phyloP scores from a whole-genome alignment of 1,139 yeast genomes.

The Lodderomyces margitis region DNA sequence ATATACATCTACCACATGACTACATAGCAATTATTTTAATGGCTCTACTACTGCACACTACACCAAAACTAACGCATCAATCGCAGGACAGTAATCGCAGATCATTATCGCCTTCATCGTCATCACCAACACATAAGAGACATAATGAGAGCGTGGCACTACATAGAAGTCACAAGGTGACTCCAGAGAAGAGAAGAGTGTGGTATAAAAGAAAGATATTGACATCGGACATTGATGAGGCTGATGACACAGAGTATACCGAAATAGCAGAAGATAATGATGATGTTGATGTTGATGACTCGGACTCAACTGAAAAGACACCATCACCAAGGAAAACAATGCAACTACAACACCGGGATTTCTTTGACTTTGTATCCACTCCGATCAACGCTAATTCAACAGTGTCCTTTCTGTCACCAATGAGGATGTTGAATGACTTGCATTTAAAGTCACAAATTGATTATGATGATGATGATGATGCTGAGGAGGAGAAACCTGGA shows the following conservation, averaged over 20 bases:
- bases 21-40: background rate
- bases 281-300: conserved; percentile 1
- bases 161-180: conserved; percentile 5
- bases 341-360: conserved; percentile 1
- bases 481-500: conserved; percentile 9
- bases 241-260: conserved; percentile 2
- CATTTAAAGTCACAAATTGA: conserved; percentile 20
- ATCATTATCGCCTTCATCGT: background rate
- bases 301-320: conserved; percentile 10
- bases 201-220: conserved; percentile 10
- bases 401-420: conserved; percentile 38
- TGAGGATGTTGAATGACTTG: conserved; percentile 30
- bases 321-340: conserved; percentile 15
- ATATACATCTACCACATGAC: background rate
- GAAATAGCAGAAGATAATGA: conserved; percentile 7
- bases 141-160: background rate
- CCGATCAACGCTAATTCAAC: conserved; percentile 26
- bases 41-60: conserved; percentile 4
- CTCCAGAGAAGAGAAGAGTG: conserved; percentile 4
- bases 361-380: conserved; percentile 29
- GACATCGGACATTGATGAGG: conserved; percentile 9
- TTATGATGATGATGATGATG: conserved; percentile 9
- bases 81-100: background rate
- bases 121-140: conserved; percentile 2
- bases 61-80: conserved; percentile 8